Evolutionary conservation across 1,284 basidiomycete species (phyloP).

Genomic region (Moesziomyces parantarcticus): DNA sequence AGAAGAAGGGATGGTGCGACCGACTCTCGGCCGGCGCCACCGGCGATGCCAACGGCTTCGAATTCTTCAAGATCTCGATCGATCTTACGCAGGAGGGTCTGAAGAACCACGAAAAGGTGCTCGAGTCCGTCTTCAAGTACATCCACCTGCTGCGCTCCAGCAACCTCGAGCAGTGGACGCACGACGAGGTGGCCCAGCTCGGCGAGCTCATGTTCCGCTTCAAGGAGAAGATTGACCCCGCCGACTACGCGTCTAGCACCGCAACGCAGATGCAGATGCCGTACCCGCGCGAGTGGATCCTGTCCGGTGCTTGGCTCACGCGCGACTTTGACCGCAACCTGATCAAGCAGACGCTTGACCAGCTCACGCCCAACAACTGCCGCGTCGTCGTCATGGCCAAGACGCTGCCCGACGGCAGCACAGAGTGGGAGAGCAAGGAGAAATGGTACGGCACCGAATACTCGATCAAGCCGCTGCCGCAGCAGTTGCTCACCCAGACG

Average conservation of each 20-base stretch:
- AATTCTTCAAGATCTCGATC: conserved; percentile 86
- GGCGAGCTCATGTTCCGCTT: conserved; percentile 85
- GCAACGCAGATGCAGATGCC: conserved; percentile 82
- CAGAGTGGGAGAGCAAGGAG: conserved; percentile 58
- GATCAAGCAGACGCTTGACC: conserved; percentile 76
- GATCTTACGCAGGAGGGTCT: conserved; percentile 87
- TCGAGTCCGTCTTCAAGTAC: conserved; percentile 85
- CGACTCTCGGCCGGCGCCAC: conserved; percentile 80
- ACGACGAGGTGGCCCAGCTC: conserved; percentile 81
- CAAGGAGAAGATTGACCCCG: conserved; percentile 83
- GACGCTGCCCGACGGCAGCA: conserved; percentile 68
- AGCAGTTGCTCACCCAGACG: conserved; percentile 34
- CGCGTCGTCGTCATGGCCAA: conserved; percentile 81
- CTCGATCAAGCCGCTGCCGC: conserved; percentile 54
- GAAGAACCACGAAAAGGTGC: conserved; percentile 83
- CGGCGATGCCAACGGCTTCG: conserved; percentile 78
- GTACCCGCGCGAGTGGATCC: conserved; percentile 80
- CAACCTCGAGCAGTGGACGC: conserved; percentile 78
- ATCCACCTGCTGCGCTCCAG: conserved; percentile 81
- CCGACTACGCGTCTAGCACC: conserved; percentile 83
- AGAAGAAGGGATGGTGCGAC: conserved; percentile 90
- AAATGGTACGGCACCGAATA: conserved; percentile 68
- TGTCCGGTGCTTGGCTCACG: conserved; percentile 79
- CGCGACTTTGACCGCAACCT: conserved; percentile 82
- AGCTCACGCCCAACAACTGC: conserved; percentile 75